Base-by-base conservation (phyloP, 2,329 filamentous ascomycete genomes). In the Colletotrichum spinosum region DNA sequence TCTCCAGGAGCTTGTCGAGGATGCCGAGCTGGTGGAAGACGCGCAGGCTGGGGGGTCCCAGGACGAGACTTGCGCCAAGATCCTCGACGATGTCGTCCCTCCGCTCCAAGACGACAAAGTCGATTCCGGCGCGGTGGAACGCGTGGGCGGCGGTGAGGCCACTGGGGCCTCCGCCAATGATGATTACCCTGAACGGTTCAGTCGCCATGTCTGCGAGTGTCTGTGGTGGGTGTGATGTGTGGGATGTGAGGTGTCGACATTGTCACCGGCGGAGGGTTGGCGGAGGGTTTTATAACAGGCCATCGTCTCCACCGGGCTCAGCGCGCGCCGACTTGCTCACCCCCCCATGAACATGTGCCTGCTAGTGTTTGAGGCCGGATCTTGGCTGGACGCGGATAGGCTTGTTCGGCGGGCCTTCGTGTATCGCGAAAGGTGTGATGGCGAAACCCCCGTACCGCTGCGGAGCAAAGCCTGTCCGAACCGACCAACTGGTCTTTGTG, bases 31-130 rank as follows among this genome's bases (percentile, higher is more conserved):
- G 76, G 52, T 76, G 68, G 25, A 77, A 55, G 11, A 75, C 55
- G n/a, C 74, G 72, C 7, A 74, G 34, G 9, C 71, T 68, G 8
- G 71, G 64, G 0, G 75, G 71, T 13, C 67, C 70, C 3, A 77
- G 56, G 1, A 76, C 60, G 2, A 77, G 54, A 15, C 72, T 71
- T 6, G 74, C 73, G 8, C 76, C 76, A 17, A 65, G 63, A 34
- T 72, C 71, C 37, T 70, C 68, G 48, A 72, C 69, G 5, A 77
- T 63, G 8, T 68, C 54, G 1, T 61, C 49, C 35, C 73, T 64
- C 39, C 72, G 64, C 60, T 78, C 76, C 7, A 78, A 72, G 2
- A 78, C 68, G 1, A 78, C 46, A 44, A 74, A 78, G 57, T 78
- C 74, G 55, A 78, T 77, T 4, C 73, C 74, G 2, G 76, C 76